These are phyloP conservation scores for Saitozyma podzolica DNA, from an alignment of 768 basidiomycete species.

Conservation along the genomic window DNA sequence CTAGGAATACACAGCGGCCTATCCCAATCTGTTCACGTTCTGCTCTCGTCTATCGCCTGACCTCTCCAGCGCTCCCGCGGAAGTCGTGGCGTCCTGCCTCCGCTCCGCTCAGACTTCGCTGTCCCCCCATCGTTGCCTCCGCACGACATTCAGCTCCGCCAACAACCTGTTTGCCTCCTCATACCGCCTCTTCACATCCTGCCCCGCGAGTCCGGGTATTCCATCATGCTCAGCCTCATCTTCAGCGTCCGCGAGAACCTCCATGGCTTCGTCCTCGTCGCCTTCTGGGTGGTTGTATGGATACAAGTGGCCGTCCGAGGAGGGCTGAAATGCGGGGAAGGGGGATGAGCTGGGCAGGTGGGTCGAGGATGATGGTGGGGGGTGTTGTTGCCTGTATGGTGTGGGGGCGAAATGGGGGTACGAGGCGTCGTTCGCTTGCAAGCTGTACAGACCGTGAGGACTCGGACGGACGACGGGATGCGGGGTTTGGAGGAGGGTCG, in stretches of 20 bases:
- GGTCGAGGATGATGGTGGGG: conserved; percentile 5
- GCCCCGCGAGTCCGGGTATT: background rate
- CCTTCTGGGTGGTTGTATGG: conserved; percentile 8
- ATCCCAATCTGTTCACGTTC: too few relatives aligned
- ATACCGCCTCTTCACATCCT: conserved; percentile 31
- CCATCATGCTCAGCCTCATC: conserved; percentile 16
- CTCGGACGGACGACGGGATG: background rate
- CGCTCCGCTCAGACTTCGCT: background rate
- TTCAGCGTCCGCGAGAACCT: conserved; percentile 7
- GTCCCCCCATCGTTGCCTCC: conserved; percentile 34
- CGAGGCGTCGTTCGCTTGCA: background rate
- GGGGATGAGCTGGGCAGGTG: conserved; percentile 4
- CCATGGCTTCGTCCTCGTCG: conserved; percentile 16
- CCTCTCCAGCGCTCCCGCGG: too few relatives aligned
- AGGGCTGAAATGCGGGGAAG: background rate
- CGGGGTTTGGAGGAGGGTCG: conserved; percentile 5
- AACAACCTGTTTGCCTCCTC: conserved; percentile 48
- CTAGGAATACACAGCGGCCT: too few relatives aligned
- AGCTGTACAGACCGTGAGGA: background rate
- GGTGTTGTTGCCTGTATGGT: conserved; percentile 10
- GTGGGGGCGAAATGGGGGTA: conserved; percentile 4
- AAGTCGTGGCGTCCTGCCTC: too few relatives aligned
- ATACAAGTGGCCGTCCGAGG: background rate
- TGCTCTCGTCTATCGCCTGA: too few relatives aligned
- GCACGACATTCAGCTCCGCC: conserved; percentile 35